A percentile compares a stretch with the other conserved stretches of the same genome.
phyloP scores from a whole-genome alignment of 176 grass and related monocot genomes.

The Cymbopogon citratus region DNA sequence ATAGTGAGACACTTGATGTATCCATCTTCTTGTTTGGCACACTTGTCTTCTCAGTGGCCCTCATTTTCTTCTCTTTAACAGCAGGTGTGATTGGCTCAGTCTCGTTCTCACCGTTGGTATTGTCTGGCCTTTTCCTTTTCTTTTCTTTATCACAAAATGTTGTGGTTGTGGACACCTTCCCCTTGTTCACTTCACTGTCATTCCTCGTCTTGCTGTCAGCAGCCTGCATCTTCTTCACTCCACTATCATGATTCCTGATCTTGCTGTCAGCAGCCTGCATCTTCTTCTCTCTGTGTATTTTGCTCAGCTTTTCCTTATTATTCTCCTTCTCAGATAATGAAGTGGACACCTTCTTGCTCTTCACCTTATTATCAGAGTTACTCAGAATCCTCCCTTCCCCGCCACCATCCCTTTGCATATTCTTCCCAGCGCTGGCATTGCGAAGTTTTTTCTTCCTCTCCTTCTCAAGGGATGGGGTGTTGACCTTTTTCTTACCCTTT shows the following conservation, averaged over 20 bases:
- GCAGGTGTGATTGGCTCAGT: not conserved
- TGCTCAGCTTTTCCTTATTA: not conserved
- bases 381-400: not conserved
- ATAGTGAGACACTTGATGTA: not conserved
- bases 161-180: not conserved
- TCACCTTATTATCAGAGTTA: not conserved
- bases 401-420: not conserved
- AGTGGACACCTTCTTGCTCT: not conserved
- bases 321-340: not conserved
- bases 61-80: conserved; percentile 19
- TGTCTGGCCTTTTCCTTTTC: not conserved
- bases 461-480: not conserved
- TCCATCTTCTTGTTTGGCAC: not conserved
- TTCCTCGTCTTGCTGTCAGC: not conserved
- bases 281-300: not conserved
- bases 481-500: not conserved
- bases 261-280: not conserved
- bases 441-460: not conserved
- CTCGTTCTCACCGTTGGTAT: not conserved
- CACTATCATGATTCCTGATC: not conserved
- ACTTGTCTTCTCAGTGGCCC: not conserved
- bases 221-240: not conserved
- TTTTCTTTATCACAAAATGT: not conserved
- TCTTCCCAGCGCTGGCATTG: not conserved
- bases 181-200: not conserved